Evolutionary conservation across 2,329 filamentous ascomycete species (phyloP).

Genomic region (Verticillium nonalfalfae): DNA sequence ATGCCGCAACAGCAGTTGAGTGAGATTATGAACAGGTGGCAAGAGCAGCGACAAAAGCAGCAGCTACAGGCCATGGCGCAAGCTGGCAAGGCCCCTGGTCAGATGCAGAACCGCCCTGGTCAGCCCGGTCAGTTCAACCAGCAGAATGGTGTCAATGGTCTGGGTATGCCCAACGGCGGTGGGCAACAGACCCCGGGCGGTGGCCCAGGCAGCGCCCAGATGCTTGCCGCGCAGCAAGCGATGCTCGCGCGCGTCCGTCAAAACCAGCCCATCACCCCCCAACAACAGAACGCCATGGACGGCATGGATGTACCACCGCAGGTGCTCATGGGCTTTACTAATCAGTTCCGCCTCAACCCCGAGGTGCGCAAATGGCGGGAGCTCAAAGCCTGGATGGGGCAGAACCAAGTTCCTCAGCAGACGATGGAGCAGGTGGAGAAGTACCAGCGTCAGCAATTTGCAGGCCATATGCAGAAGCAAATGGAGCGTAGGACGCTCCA

Average conservation of each 20-base stretch:
- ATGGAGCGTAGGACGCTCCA: constrained; percentile 13
- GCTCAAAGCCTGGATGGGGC: constrained; percentile 33
- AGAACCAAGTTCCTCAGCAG: constrained; percentile 26
- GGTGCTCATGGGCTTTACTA: constrained; percentile 22
- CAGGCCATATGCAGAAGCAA: constrained; percentile 14
- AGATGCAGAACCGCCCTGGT: constrained; percentile 20
- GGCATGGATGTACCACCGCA: constrained; percentile 37
- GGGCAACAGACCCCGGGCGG: constrained; percentile 19
- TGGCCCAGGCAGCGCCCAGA: constrained; percentile 15
- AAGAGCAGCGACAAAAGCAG: constrained; percentile 28
- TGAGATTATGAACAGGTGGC: constrained; percentile 45
- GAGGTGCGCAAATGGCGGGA: constrained; percentile 45
- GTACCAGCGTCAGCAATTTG: constrained; percentile 14
- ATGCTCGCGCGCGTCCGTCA: constrained; percentile 15
- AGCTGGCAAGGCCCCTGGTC: constrained; percentile 10
- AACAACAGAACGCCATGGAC: constrained; percentile 36
- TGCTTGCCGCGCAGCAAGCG: constrained; percentile 18
- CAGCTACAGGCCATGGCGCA: constrained; percentile 23
- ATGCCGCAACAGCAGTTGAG: constrained; percentile 44
- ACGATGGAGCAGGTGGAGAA: constrained; percentile 24
- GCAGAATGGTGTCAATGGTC: constrained; percentile 15
- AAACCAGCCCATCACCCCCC: constrained; percentile 15
- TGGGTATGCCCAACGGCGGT: constrained; percentile 19
- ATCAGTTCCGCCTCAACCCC: constrained; percentile 21
- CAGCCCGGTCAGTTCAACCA: constrained; percentile 21